Evolutionary conservation across 805 yeast species (phyloP).

Genomic region (Ogataea trehalophila): DNA sequence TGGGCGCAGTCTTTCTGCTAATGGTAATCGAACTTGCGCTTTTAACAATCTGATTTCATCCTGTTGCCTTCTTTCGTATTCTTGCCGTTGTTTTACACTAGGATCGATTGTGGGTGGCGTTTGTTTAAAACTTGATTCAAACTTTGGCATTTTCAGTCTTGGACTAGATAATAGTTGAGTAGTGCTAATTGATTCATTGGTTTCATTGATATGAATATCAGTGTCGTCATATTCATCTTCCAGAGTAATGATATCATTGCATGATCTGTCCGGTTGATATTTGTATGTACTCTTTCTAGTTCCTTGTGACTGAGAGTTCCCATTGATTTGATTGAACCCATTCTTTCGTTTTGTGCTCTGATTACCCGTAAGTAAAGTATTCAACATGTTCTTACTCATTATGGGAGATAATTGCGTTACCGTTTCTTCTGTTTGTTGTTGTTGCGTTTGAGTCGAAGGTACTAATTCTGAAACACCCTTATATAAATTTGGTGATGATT

Average conservation of each 20-base stretch:
- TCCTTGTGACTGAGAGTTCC: too few species aligned
- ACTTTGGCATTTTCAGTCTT: constrained; percentile 4
- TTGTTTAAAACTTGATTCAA: constrained; percentile 2
- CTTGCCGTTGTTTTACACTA: neutral
- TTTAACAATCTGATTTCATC: constrained; percentile 16
- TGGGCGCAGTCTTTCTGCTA: constrained; percentile 87
- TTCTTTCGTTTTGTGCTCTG: constrained; percentile 1
- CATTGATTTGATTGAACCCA: neutral
- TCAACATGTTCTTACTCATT: constrained; percentile 6
- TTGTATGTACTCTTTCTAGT: constrained; percentile 9
- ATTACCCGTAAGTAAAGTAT: constrained; percentile 14
- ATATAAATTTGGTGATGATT: too few species aligned
- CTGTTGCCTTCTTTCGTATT: constrained; percentile 8
- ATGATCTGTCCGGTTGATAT: constrained; percentile 5
- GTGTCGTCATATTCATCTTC: too few species aligned
- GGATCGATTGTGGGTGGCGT: neutral
- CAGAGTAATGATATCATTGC: neutral
- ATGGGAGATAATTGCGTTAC: neutral
- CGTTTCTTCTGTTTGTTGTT: too few species aligned
- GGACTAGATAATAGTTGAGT: too few species aligned
- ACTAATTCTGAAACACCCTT: too few species aligned
- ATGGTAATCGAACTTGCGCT: constrained; percentile 37
- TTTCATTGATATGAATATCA: too few species aligned
- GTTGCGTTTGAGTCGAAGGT: too few species aligned
- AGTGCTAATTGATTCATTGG: too few species aligned